These are phyloP conservation scores for Bidens hawaiensis DNA, from an alignment of 140 eudicot genomes.

Conservation along the genomic window DNA sequence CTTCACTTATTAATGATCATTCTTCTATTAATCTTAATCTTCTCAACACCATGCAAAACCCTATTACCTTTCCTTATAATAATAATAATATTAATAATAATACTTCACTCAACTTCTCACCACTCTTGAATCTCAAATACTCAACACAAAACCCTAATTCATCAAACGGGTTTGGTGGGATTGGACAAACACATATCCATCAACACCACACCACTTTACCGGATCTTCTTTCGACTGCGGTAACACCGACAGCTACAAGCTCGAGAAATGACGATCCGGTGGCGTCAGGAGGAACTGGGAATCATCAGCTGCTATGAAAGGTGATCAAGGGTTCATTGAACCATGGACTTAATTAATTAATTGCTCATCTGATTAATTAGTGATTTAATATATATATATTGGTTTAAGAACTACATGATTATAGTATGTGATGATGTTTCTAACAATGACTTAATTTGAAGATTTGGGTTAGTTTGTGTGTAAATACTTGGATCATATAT, in stretches of 20 bases:
- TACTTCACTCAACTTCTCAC: constrained; percentile 11
- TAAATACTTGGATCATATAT: constrained; percentile 10
- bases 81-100: too few relatives aligned
- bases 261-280: neutral
- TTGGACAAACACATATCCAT: neutral
- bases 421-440: neutral
- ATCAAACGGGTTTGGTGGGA: constrained; percentile 6
- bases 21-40: neutral
- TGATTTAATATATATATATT: neutral
- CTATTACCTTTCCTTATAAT: constrained; percentile 1
- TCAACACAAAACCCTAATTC: neutral
- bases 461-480: constrained; percentile 17
- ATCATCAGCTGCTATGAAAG: constrained; percentile 18
- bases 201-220: constrained; percentile 8
- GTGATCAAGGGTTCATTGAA: constrained; percentile 27
- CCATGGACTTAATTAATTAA: too few relatives aligned
- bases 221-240: constrained; percentile 8
- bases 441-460: constrained; percentile 13
- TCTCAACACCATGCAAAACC: constrained; percentile 22
- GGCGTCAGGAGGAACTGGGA: constrained; percentile 7
- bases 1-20: constrained; percentile 2
- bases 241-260: constrained; percentile 3
- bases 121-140: neutral
- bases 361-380: constrained; percentile 12
- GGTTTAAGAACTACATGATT: neutral